These are phyloP conservation scores for Pichia sp. DNA, from an alignment of 1,139 yeast species.

Conservation along the genomic window DNA sequence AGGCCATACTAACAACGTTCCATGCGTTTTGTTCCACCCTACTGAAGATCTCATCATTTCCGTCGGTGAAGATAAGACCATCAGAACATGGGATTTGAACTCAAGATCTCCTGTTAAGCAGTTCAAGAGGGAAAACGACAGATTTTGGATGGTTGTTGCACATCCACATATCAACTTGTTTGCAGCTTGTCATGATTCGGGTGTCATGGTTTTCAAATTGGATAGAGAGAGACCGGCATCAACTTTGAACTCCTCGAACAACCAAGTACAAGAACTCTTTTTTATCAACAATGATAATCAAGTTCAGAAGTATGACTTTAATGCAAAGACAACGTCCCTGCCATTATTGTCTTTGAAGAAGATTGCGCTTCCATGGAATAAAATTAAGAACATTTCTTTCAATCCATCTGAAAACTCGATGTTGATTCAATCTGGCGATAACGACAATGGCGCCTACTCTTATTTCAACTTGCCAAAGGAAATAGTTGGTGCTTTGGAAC, in stretches of 20 bases:
- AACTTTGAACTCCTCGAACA: conserved; percentile 43
- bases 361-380: conserved; percentile 80
- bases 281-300: conserved; percentile 83
- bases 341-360: conserved; percentile 82
- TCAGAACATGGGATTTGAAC: conserved; percentile 95
- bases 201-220: conserved; percentile 96
- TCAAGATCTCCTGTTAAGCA: conserved; percentile 91
- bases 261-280: conserved; percentile 46
- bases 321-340: conserved; percentile 47
- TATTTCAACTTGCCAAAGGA: conserved; percentile 77
- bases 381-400: conserved; percentile 77
- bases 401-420: conserved; percentile 90
- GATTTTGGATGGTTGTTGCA: conserved; percentile 88
- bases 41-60: conserved; percentile 87
- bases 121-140: conserved; percentile 88
- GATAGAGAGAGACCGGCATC: conserved; percentile 97
- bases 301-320: conserved; percentile 71
- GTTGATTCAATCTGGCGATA: conserved; percentile 73
- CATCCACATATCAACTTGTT: conserved; percentile 89
- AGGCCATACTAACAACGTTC: conserved; percentile 92
- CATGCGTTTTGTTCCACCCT: conserved; percentile 89
- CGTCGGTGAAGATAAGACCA: conserved; percentile 95
- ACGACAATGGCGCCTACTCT: conserved; percentile 58
- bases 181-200: conserved; percentile 96
- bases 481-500: conserved; percentile 88